A percentile compares a stretch with the other conserved stretches of the same genome.
These are phyloP conservation scores for Fusarium sp. DNA, from an alignment of 2,329 filamentous ascomycete genomes.

Conservation along the genomic window DNA sequence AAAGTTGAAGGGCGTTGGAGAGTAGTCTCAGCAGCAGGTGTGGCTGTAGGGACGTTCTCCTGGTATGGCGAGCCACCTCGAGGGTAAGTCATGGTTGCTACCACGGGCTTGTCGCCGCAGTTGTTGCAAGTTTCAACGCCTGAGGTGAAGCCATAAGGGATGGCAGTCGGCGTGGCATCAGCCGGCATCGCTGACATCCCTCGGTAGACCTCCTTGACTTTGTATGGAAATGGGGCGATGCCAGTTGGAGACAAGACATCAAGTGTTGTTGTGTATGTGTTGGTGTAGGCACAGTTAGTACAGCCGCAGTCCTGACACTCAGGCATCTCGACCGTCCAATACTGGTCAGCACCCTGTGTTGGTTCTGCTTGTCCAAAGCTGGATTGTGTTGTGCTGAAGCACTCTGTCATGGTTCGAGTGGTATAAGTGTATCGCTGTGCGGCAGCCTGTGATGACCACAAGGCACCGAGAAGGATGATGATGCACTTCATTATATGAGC, in stretches of 20 bases:
- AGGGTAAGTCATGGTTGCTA: constrained; percentile 48
- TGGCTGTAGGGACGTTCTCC: constrained; percentile 27
- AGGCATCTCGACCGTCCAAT: constrained; percentile 47
- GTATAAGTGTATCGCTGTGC: constrained; percentile 49
- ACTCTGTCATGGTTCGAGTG: constrained; percentile 46
- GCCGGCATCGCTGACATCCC: constrained; percentile 46
- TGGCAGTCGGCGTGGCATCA: constrained; percentile 33
- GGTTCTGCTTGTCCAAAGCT: constrained; percentile 45
- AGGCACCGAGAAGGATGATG: constrained; percentile 20
- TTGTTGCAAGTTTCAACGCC: constrained; percentile 37
- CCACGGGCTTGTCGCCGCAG: constrained; percentile 44
- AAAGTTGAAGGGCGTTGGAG: constrained; percentile 34
- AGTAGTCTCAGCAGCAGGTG: constrained; percentile 11
- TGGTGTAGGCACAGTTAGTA: constrained; percentile 43
- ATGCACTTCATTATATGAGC: constrained; percentile 39
- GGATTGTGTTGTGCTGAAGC: constrained; percentile 45
- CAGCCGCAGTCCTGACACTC: constrained; percentile 46
- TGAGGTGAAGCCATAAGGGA: constrained; percentile 47
- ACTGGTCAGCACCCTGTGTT: constrained; percentile 42
- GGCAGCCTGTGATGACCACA: constrained; percentile 27
- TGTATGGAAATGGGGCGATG: constrained; percentile 37
- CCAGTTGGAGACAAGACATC: constrained; percentile 44
- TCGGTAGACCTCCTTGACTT: constrained; percentile 48
- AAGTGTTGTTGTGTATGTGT: constrained; percentile 47
- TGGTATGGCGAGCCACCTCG: constrained; percentile 44